A percentile compares a stretch with the other conserved stretches of the same genome.
These are phyloP conservation scores for Tephrocybe sp. DNA, from an alignment of 768 basidiomycete species.

Conservation along the genomic window DNA sequence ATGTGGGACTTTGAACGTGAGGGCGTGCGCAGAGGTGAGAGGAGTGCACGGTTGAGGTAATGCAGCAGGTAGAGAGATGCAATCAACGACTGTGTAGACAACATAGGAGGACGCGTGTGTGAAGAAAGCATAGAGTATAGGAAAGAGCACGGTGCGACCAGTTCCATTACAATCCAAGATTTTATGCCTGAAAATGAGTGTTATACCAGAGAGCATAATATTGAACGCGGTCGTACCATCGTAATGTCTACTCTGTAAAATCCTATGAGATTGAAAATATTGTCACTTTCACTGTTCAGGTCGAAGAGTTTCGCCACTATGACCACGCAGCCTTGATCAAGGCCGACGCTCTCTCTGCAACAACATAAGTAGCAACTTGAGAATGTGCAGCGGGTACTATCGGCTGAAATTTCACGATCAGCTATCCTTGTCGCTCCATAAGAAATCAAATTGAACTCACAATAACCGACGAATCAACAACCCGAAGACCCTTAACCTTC, in stretches of 20 bases:
- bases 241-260: too few species aligned
- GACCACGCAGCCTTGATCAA: slow-evolving; percentile 24
- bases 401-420: slow-evolving; percentile 18
- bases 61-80: slow-evolving; percentile 65
- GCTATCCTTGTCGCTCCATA: too few species aligned
- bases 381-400: slow-evolving; percentile 26
- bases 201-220: too few species aligned
- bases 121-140: slow-evolving; percentile 46
- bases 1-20: slow-evolving; percentile 77
- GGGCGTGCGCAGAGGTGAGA: slow-evolving; percentile 81
- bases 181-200: slow-evolving; percentile 26
- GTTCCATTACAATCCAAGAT: slow-evolving; percentile 82
- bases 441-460: slow-evolving; percentile 19
- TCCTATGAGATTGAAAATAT: too few species aligned
- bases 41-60: slow-evolving; percentile 71
- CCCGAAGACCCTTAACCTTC: slow-evolving; percentile 32
- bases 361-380: slow-evolving; percentile 23
- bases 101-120: slow-evolving; percentile 34
- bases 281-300: too few species aligned
- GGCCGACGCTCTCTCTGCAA: slow-evolving; percentile 30
- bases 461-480: slow-evolving; percentile 39
- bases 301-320: too few species aligned
- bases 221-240: too few species aligned
- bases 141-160: slow-evolving; percentile 60
- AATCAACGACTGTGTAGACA: slow-evolving; percentile 50